phyloP scores from a whole-genome alignment of 2,329 filamentous ascomycete genomes.

The Verticillium klebahnii region DNA sequence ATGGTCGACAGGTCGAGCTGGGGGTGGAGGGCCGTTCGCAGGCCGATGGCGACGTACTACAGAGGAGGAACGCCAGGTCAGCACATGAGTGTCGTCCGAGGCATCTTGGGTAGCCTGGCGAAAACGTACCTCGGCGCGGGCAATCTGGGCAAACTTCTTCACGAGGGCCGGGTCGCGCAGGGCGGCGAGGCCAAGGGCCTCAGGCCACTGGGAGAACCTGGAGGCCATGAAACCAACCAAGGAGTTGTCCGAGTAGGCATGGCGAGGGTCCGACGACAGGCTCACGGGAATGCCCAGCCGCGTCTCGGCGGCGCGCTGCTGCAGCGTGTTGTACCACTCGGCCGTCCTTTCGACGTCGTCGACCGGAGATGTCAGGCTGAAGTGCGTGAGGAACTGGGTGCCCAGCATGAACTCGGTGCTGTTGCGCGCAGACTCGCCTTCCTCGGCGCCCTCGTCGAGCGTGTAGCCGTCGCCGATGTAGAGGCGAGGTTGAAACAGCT shows the following conservation, averaged over 20 bases:
- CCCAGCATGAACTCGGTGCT: conserved; percentile 26
- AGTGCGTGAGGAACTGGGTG: conserved; percentile 34
- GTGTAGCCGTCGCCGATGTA: conserved; percentile 16
- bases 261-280: conserved; percentile 41
- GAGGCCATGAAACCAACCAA: conserved; percentile 35
- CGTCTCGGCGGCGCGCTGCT: conserved; percentile 35
- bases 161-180: conserved; percentile 37
- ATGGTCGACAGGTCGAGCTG: conserved; percentile 48
- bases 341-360: conserved; percentile 27
- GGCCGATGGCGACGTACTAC: conserved; percentile 34
- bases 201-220: conserved; percentile 45
- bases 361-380: conserved; percentile 40
- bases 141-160: conserved; percentile 41
- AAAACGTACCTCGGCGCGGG: conserved; percentile 28
- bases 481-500: conserved; percentile 38
- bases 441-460: background rate
- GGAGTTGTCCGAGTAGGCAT: conserved; percentile 38
- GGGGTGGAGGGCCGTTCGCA: conserved; percentile 42
- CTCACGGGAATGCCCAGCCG: conserved; percentile 44
- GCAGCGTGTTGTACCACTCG: conserved; percentile 36
- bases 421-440: background rate
- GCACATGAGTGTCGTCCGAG: no score
- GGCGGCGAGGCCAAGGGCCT: conserved; percentile 44
- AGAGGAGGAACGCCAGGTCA: no score
- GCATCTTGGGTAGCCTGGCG: no score